phyloP scores from a whole-genome alignment of 1,284 basidiomycete species.

The Ceratobasidium sp. region DNA sequence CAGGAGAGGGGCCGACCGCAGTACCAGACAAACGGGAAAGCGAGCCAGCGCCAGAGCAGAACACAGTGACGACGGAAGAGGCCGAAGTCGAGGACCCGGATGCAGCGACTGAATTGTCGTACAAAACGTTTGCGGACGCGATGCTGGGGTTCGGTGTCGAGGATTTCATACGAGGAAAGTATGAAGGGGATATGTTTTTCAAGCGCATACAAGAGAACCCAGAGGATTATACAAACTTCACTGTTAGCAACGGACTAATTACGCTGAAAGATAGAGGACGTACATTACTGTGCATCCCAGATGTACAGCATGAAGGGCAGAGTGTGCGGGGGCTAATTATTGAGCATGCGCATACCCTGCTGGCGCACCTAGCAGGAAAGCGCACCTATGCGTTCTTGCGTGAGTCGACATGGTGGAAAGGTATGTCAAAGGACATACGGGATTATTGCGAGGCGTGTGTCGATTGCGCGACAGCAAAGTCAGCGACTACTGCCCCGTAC shows the following conservation, averaged over 20 bases:
- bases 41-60: slow-evolving; percentile 32
- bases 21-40: too few species aligned
- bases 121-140: slow-evolving; percentile 10
- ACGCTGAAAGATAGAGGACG: slow-evolving; percentile 50
- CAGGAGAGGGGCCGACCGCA: too few species aligned
- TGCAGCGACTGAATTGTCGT: background rate
- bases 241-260: slow-evolving; percentile 52
- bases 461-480: slow-evolving; percentile 42
- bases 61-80: slow-evolving; percentile 35
- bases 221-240: slow-evolving; percentile 53
- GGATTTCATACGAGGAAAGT: slow-evolving; percentile 27
- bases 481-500: slow-evolving; percentile 50
- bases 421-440: slow-evolving; percentile 46
- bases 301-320: slow-evolving; percentile 43
- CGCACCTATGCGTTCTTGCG: slow-evolving; percentile 48
- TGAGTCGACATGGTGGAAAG: slow-evolving; percentile 50
- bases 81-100: slow-evolving; percentile 16
- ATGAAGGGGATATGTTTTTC: slow-evolving; percentile 54
- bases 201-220: slow-evolving; percentile 52
- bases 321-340: slow-evolving; percentile 37
- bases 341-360: slow-evolving; percentile 17
- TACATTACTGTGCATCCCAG: slow-evolving; percentile 58
- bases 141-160: background rate
- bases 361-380: slow-evolving; percentile 47
- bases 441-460: slow-evolving; percentile 46